These are phyloP conservation scores for Eucalyptus sideroxylon DNA, from an alignment of 345 rosid genomes.

Conservation along the genomic window DNA sequence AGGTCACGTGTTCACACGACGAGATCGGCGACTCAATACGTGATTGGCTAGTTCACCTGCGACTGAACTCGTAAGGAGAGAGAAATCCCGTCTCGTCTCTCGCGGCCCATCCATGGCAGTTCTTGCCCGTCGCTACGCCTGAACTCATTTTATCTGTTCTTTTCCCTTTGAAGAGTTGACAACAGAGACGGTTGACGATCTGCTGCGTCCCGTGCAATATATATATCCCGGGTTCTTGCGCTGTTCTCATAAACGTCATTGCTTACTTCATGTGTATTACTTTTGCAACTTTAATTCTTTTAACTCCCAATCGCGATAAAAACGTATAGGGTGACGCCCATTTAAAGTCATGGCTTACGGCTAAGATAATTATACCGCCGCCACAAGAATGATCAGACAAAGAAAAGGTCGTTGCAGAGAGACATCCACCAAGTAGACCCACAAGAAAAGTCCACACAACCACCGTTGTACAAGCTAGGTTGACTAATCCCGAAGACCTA, in stretches of 20 bases:
- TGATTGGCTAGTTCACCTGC: neutral
- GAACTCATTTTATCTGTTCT: too few relatives aligned
- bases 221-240: too few relatives aligned
- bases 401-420: neutral
- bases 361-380: neutral
- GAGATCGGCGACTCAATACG: neutral
- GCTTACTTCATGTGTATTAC: neutral
- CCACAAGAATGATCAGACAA: neutral
- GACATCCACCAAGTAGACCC: neutral
- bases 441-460: neutral
- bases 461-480: neutral
- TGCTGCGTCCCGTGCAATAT: too few relatives aligned
- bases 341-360: neutral
- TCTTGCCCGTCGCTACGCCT: neutral
- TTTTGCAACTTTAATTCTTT: neutral
- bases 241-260: neutral
- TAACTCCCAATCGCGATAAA: neutral
- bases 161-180: too few relatives aligned
- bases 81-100: neutral
- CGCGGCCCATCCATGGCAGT: neutral
- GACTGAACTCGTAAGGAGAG: neutral
- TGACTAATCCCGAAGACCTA: neutral
- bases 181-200: too few relatives aligned
- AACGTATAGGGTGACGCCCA: neutral
- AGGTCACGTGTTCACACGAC: neutral